Conservation (phyloP, 163 green algal species). For the Coccomyxa subellipsoidea region DNA sequence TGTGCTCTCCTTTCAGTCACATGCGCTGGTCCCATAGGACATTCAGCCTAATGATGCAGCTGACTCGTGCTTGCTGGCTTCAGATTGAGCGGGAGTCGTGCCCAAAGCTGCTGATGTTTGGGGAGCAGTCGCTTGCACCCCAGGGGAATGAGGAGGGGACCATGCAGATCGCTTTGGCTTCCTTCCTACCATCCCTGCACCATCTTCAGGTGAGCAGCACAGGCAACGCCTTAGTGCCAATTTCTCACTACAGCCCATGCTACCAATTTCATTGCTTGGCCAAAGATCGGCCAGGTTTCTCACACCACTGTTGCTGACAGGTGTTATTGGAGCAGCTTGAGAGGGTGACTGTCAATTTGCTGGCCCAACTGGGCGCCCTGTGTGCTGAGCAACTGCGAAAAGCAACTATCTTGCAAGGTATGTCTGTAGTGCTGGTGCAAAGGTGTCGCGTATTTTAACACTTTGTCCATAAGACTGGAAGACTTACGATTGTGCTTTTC, state of each 20-base stretch:
- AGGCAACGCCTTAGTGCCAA: neutral
- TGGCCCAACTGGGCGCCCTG: conserved; percentile 20
- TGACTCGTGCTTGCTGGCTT: neutral
- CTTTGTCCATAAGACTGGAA: no score
- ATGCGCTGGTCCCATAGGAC: neutral
- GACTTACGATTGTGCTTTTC: no score
- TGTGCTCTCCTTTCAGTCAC: neutral
- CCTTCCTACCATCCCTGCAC: neutral
- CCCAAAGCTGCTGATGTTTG: conserved; percentile 24
- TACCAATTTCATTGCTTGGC: no score
- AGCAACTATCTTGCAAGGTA: conserved; percentile 25
- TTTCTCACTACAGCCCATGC: no score
- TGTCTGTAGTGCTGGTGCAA: neutral
- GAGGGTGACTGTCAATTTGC: neutral
- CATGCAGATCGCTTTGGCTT: conserved; percentile 9
- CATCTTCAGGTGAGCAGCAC: neutral
- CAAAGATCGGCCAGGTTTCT: no score
- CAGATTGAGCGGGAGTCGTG: conserved; percentile 13
- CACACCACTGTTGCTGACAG: neutral
- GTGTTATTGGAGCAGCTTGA: neutral
- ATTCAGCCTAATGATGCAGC: neutral
- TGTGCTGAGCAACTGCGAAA: conserved; percentile 24
- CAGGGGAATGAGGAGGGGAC: neutral
- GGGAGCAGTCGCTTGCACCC: neutral
- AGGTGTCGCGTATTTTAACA: no score